phyloP scores from a whole-genome alignment of 306 rosid species.

The Sindora glabra region DNA sequence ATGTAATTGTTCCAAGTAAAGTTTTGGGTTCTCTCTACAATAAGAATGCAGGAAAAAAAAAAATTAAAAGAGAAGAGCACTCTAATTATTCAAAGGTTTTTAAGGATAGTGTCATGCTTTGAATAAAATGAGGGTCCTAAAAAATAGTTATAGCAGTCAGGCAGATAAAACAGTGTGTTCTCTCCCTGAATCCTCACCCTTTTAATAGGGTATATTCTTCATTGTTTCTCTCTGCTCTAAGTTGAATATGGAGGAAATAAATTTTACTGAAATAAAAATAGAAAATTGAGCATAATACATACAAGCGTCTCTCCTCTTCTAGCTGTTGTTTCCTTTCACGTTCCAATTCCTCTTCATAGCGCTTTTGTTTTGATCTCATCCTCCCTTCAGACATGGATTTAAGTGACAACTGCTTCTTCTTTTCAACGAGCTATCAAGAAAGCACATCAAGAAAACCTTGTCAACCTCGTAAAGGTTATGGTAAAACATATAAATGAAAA shows the following conservation, averaged over 20 bases:
- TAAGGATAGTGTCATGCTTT: neutral
- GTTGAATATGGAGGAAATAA: neutral
- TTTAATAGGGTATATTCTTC: neutral
- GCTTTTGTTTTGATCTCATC: conserved; percentile 77
- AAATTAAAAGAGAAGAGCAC: conserved; percentile 1
- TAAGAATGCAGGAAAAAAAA: conserved; percentile 6
- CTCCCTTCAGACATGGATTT: conserved; percentile 92
- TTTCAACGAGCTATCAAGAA: conserved; percentile 58
- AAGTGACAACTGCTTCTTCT: conserved; percentile 74
- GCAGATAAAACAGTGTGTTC: neutral
- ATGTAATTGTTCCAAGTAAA: conserved; percentile 68
- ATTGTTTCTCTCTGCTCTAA: neutral
- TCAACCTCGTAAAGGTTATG: conserved; percentile 5
- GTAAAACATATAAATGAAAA: neutral
- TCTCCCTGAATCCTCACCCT: neutral
- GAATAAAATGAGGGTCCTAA: neutral
- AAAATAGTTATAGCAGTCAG: neutral
- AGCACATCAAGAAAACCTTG: neutral
- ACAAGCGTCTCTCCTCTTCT: conserved; percentile 77
- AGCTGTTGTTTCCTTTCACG: conserved; percentile 67
- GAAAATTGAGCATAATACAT: conserved; percentile 20
- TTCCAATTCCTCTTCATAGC: conserved; percentile 69
- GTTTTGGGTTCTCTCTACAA: conserved; percentile 78
- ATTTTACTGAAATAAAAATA: neutral
- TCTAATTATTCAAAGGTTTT: neutral